Conservation (phyloP, 202 grass and related monocot genomes). For the Schoenoplectus triqueter region DNA sequence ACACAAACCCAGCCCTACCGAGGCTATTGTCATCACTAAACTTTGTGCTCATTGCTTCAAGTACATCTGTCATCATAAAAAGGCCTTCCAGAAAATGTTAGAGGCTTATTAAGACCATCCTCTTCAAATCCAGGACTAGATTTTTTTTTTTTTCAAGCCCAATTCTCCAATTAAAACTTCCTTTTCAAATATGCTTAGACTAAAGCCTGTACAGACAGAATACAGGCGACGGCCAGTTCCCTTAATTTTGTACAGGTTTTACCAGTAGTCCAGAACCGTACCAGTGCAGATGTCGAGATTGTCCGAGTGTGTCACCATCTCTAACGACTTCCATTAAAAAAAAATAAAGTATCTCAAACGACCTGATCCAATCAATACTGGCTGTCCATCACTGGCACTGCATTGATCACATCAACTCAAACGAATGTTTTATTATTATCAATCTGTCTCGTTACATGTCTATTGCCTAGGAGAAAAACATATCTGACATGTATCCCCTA, state of each 20-base stretch:
- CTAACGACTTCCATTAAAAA: no score
- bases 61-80: not conserved
- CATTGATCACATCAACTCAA: constrained; percentile 26
- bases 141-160: not conserved
- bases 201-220: not conserved
- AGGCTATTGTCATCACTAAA: no score
- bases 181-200: not conserved
- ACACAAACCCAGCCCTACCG: no score
- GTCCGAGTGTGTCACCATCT: not conserved
- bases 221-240: not conserved
- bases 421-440: constrained; percentile 30
- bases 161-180: not conserved
- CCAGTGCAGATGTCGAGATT: constrained; percentile 15
- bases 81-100: not conserved
- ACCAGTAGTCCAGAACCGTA: constrained; percentile 10
- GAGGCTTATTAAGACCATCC: not conserved
- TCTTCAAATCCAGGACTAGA: not conserved
- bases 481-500: not conserved
- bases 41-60: no score
- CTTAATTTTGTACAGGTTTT: constrained; percentile 16
- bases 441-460: constrained; percentile 1
- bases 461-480: not conserved
- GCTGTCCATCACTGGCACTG: not conserved
- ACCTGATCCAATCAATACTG: not conserved
- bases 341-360: not conserved